Conservation (phyloP, 2,329 filamentous ascomycete species). For the Colletotrichum sp. region DNA sequence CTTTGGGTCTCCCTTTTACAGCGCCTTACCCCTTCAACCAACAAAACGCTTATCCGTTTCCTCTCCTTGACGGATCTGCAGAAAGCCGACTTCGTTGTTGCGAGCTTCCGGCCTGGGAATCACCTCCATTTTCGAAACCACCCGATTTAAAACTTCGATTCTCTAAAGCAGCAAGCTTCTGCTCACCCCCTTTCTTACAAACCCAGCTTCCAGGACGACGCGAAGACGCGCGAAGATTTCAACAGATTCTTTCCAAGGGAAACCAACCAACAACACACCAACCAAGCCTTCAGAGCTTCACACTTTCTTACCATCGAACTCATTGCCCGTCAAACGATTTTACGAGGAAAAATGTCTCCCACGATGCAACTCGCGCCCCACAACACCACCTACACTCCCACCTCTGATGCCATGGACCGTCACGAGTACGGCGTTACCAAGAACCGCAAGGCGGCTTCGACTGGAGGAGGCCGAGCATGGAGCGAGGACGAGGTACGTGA, state of each 20-base stretch:
- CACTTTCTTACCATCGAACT: conserved; percentile 16
- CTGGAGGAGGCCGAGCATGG: conserved; percentile 81
- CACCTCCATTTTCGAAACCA: conserved; percentile 1
- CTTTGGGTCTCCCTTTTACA: conserved; percentile 14
- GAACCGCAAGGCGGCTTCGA: conserved; percentile 71
- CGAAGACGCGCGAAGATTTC: conserved; percentile 12
- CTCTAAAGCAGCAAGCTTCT: conserved; percentile 17
- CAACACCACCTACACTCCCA: conserved; percentile 52
- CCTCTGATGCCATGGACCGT: conserved; percentile 59
- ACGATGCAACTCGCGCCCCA: conserved; percentile 51
- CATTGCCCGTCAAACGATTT: conserved; percentile 30
- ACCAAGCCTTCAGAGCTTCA: not conserved
- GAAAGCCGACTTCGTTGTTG: conserved; percentile 21
- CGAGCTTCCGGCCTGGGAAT: conserved; percentile 17
- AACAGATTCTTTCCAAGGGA: not conserved
- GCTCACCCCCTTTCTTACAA: conserved; percentile 4
- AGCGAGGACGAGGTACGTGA: conserved; percentile 79
- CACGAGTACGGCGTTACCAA: conserved; percentile 68
- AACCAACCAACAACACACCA: not conserved
- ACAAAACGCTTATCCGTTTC: conserved; percentile 9
- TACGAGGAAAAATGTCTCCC: conserved; percentile 51
- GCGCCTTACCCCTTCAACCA: not conserved
- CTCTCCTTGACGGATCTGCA: conserved; percentile 20
- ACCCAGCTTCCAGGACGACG: conserved; percentile 16
- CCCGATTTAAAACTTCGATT: conserved; percentile 16